These are phyloP conservation scores for Pleoardoris graminearum DNA, from an alignment of 2,329 filamentous ascomycete genomes.

Conservation along the genomic window DNA sequence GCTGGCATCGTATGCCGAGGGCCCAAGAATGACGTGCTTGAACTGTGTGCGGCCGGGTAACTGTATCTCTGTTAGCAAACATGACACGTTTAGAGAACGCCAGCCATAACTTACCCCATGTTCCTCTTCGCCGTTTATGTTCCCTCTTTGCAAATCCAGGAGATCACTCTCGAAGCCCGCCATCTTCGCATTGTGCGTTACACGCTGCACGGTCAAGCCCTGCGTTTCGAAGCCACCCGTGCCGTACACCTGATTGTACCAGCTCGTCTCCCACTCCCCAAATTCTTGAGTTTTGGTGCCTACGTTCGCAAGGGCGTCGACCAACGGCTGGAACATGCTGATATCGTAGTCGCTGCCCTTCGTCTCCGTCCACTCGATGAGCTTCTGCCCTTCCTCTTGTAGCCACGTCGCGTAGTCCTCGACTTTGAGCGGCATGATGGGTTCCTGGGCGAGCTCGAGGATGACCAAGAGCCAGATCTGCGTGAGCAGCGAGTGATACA, in stretches of 20 bases:
- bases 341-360: conserved; percentile 50
- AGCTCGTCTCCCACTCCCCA: conserved; percentile 73
- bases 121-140: conserved; percentile 34
- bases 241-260: conserved; percentile 72
- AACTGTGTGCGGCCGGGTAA: conserved; percentile 87
- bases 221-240: conserved; percentile 76
- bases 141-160: conserved; percentile 70
- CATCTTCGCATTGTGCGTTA: conserved; percentile 78
- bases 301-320: conserved; percentile 65
- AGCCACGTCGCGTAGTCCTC: conserved; percentile 70
- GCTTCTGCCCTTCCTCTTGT: conserved; percentile 64
- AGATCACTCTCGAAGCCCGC: conserved; percentile 80
- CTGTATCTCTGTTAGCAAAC: conserved; percentile 24
- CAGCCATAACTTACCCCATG: conserved; percentile 73
- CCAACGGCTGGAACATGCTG: conserved; percentile 60
- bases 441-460: conserved; percentile 79
- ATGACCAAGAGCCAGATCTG: conserved; percentile 82
- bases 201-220: conserved; percentile 66
- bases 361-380: conserved; percentile 66
- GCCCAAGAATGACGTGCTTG: conserved; percentile 89
- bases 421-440: conserved; percentile 82
- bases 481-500: conserved; percentile 77
- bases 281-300: conserved; percentile 66
- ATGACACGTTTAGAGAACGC: no score
- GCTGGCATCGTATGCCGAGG: conserved; percentile 65